phyloP scores from a whole-genome alignment of 805 yeast genomes.

The Zygotorulaspora danielsina region DNA sequence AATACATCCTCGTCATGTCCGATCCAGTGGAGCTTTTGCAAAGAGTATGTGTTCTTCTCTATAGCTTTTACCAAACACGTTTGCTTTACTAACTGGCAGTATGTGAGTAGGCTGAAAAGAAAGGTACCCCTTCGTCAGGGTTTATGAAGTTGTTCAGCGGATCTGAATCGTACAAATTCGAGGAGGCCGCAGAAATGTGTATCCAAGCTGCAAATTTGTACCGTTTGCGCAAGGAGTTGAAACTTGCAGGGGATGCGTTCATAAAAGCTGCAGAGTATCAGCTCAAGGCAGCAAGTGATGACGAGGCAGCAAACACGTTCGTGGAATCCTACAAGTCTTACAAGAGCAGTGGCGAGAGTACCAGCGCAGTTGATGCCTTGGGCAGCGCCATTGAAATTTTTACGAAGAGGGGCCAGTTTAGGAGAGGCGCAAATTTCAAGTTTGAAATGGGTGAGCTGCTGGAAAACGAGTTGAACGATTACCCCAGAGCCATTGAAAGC shows the following conservation, averaged over 20 bases:
- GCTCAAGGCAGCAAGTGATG: slow-evolving; percentile 66
- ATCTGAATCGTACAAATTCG: slow-evolving; percentile 58
- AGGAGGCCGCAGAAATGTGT: slow-evolving; percentile 89
- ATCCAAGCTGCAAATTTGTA: slow-evolving; percentile 91
- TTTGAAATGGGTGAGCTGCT: slow-evolving; percentile 85
- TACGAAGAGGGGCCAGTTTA: slow-evolving; percentile 87
- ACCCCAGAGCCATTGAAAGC: slow-evolving; percentile 62
- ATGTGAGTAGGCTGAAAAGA: slow-evolving; percentile 58
- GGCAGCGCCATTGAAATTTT: slow-evolving; percentile 76
- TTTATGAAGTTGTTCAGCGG: slow-evolving; percentile 66
- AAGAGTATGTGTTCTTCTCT: slow-evolving; percentile 26
- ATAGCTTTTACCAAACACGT: not conserved
- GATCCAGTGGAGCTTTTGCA: slow-evolving; percentile 45
- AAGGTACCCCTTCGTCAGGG: slow-evolving; percentile 65
- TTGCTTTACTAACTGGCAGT: slow-evolving; percentile 11
- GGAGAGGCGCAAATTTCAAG: slow-evolving; percentile 93
- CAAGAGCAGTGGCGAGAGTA: slow-evolving; percentile 63
- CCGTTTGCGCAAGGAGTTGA: slow-evolving; percentile 67
- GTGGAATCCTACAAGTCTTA: slow-evolving; percentile 89
- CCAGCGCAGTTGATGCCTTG: slow-evolving; percentile 67
- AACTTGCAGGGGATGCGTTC: slow-evolving; percentile 76
- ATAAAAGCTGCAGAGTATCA: slow-evolving; percentile 83
- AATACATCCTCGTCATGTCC: no score
- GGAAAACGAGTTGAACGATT: slow-evolving; percentile 69
- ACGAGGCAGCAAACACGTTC: slow-evolving; percentile 86